Evolutionary conservation across 345 rosid species (phyloP).

Genomic region (Euphorbia pulcherrima): DNA sequence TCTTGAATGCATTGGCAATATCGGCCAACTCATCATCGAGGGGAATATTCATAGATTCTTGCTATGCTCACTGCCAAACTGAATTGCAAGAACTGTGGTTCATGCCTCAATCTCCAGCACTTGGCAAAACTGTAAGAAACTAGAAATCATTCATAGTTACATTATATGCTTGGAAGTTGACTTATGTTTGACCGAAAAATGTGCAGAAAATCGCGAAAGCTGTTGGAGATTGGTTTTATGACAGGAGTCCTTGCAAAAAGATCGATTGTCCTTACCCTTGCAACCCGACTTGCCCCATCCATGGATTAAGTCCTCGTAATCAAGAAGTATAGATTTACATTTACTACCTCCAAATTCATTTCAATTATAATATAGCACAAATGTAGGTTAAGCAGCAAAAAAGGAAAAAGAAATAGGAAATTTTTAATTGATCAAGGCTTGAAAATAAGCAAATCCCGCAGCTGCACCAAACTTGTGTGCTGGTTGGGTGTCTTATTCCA

Average conservation of each 20-base stretch:
- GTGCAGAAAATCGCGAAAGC: constrained; percentile 79
- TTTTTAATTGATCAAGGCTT: constrained; percentile 37
- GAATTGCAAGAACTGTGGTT: constrained; percentile 79
- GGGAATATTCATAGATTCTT: constrained; percentile 79
- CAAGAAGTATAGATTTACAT: constrained; percentile 28
- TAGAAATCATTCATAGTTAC: not conserved
- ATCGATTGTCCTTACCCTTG: constrained; percentile 94
- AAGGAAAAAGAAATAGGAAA: not conserved
- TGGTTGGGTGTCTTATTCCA: too few species aligned
- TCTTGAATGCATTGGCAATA: constrained; percentile 52
- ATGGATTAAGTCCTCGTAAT: constrained; percentile 33
- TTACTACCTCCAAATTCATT: constrained; percentile 1
- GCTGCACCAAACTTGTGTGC: too few species aligned
- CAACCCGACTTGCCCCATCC: constrained; percentile 80
- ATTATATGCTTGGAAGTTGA: not conserved
- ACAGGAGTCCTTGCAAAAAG: constrained; percentile 54
- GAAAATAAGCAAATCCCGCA: too few species aligned
- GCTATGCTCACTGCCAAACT: constrained; percentile 86
- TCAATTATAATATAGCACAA: constrained; percentile 4
- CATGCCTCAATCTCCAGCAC: constrained; percentile 57
- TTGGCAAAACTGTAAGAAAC: constrained; percentile 46
- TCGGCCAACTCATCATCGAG: constrained; percentile 51
- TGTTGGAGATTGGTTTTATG: constrained; percentile 87
- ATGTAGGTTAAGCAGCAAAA: not conserved
- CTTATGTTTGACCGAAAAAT: not conserved